A percentile compares a stretch with the other conserved stretches of the same genome.
These are phyloP conservation scores for Beauveria sp. DNA, from an alignment of 2,329 filamentous ascomycete species.

Conservation along the genomic window DNA sequence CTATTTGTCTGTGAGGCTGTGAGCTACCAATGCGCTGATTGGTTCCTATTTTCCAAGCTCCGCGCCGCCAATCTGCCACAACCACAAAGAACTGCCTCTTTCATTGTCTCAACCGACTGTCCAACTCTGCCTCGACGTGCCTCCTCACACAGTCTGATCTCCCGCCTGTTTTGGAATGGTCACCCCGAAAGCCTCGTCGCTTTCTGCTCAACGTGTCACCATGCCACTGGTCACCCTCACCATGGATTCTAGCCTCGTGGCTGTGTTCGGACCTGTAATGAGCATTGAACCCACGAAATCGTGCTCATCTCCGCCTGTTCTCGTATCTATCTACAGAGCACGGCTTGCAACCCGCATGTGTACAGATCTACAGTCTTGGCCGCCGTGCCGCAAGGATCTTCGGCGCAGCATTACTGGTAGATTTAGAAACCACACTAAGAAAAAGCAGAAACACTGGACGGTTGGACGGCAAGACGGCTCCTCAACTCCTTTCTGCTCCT, in stretches of 20 bases:
- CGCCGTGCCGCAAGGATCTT: not conserved
- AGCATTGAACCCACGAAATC: not conserved
- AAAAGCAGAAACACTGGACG: not conserved
- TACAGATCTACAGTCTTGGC: constrained; percentile 5
- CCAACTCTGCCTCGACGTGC: no score
- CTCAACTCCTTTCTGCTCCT: not conserved
- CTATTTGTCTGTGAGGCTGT: no score
- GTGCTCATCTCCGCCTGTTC: not conserved
- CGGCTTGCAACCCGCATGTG: not conserved
- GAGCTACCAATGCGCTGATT: not conserved
- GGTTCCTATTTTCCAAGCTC: no score
- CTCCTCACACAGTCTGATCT: not conserved
- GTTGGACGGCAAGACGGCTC: not conserved
- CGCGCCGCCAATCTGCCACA: no score
- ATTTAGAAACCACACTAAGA: not conserved
- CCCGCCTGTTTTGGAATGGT: not conserved
- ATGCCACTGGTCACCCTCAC: not conserved
- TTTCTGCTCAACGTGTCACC: not conserved
- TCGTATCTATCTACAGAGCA: not conserved
- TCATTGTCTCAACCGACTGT: no score
- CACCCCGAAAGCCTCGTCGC: not conserved
- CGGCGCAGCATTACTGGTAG: not conserved
- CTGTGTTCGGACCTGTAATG: not conserved
- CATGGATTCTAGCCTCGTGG: not conserved
- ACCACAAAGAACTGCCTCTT: no score